Evolutionary conservation across 495 filamentous ascomycete species (phyloP), one percentile per base, ranked within the genome.

Genomic region (Annulohypoxylon nitens): DNA sequence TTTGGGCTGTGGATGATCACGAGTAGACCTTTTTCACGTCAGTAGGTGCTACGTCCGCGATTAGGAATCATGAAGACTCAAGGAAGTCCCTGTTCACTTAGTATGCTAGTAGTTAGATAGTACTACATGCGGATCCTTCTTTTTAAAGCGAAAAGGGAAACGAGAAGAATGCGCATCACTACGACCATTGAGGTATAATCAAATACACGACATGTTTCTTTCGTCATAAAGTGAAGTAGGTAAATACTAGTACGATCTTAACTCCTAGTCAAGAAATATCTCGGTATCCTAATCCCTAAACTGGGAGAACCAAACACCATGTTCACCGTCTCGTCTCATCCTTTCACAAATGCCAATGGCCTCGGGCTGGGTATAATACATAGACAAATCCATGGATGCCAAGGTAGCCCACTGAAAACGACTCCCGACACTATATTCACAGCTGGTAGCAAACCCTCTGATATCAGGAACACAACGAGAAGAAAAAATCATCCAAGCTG

Each of bases 1-100:
- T 86, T 7, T 76, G 76, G 67, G 61, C 68, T 30, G 63, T 79
- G 45, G 79, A 81, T 10, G 77, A 81, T 51, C 72, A 74, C 9
- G 78, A 75, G 37, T 81, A 76, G 69, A 16, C 6, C 9, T 11
- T 7, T 37, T 14, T 5, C 2, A 23, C 50, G n/a, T 43, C 26
- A 26, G 9, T 10, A 39, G 23, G 48, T 57, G 23, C 25, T 47
- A 12, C 8, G 16, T 14, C 58, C 23, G 30, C 36, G 23, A 61
- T 25, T 20, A 37, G 20, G 33, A 41, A 43, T 54, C 8, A 18
- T 10, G 41, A 61, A 10, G 39, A 25, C 3, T 10, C 36, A 16
- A 33, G 10, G 9, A 26, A 3, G 43, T 36, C 26, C 55, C 25
- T 57, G n/a, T 57, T 59, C 34, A 30, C 41, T 6, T 67, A 60